These are phyloP conservation scores for Acer campestre DNA, from an alignment of 345 rosid genomes.

Conservation along the genomic window DNA sequence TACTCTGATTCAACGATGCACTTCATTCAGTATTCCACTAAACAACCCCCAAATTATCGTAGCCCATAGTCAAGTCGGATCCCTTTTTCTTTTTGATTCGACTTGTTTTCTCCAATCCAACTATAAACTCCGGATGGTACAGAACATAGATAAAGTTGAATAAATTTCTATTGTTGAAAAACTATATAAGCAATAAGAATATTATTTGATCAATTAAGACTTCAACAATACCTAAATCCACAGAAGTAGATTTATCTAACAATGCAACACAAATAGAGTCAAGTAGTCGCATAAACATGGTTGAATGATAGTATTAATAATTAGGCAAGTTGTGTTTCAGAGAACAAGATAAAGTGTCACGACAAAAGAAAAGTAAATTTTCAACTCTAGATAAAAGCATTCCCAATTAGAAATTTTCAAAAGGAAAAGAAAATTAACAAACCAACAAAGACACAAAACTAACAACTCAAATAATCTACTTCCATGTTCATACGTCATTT, in stretches of 20 bases:
- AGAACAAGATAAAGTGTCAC: not conserved
- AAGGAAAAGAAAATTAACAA: not conserved
- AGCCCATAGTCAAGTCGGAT: not conserved
- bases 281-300: constrained; percentile 5
- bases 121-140: not conserved
- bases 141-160: not conserved
- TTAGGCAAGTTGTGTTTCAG: not conserved
- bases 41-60: not conserved
- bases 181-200: constrained; percentile 5
- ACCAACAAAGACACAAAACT: not conserved
- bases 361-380: not conserved
- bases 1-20: not conserved
- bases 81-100: constrained; percentile 1
- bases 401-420: not conserved
- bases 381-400: not conserved
- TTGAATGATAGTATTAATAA: not conserved
- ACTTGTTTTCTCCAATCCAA: not conserved
- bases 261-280: not conserved
- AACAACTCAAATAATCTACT: not conserved
- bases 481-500: too few relatives aligned
- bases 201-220: not conserved
- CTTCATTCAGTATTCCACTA: not conserved
- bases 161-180: not conserved
- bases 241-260: not conserved
- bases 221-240: not conserved